A percentile compares a stretch with the other conserved stretches of the same genome.
phyloP scores from a whole-genome alignment of 2,329 filamentous ascomycete species.

The Microascus cirrosus region DNA sequence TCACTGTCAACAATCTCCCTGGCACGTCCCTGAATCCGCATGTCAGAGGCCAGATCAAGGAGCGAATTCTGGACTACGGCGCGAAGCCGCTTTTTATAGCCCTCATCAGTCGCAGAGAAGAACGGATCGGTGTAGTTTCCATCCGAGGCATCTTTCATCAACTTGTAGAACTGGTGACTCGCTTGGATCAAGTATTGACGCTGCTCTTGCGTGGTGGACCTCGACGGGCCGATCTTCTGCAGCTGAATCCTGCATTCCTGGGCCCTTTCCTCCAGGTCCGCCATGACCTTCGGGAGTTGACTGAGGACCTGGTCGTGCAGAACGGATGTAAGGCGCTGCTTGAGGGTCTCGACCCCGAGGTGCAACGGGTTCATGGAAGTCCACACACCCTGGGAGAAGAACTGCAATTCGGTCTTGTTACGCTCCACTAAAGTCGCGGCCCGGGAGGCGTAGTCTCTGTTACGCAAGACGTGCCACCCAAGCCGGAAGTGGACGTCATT shows the following conservation, averaged over 20 bases:
- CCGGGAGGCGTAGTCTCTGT: conserved; percentile 26
- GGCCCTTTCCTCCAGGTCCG: conserved; percentile 11
- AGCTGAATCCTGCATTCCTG: conserved; percentile 5
- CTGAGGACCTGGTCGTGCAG: conserved; percentile 16
- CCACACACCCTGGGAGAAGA: conserved; percentile 24
- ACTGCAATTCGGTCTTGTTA: conserved; percentile 28
- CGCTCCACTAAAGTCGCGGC: conserved; percentile 19
- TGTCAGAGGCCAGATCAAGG: conserved; percentile 10
- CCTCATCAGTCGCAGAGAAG: conserved; percentile 25
- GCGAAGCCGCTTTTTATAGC: conserved; percentile 18
- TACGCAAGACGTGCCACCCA: conserved; percentile 42
- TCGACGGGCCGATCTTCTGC: conserved; percentile 8
- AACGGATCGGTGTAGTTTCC: conserved; percentile 40
- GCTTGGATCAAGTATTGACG: conserved; percentile 32
- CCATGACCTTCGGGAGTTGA: conserved; percentile 15
- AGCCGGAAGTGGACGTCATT: conserved; percentile 32
- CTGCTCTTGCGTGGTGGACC: conserved; percentile 21
- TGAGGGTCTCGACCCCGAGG: conserved; percentile 10
- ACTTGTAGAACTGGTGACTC: conserved; percentile 28
- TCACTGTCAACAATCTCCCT: background rate
- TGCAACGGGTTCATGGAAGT: conserved; percentile 20
- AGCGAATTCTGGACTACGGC: conserved; percentile 15
- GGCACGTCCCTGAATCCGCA: conserved; percentile 3
- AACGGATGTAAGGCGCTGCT: conserved; percentile 9
- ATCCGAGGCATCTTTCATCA: conserved; percentile 33